Conservation (phyloP, 805 yeast genomes). For the Lipomyces spencermartinsiae region DNA sequence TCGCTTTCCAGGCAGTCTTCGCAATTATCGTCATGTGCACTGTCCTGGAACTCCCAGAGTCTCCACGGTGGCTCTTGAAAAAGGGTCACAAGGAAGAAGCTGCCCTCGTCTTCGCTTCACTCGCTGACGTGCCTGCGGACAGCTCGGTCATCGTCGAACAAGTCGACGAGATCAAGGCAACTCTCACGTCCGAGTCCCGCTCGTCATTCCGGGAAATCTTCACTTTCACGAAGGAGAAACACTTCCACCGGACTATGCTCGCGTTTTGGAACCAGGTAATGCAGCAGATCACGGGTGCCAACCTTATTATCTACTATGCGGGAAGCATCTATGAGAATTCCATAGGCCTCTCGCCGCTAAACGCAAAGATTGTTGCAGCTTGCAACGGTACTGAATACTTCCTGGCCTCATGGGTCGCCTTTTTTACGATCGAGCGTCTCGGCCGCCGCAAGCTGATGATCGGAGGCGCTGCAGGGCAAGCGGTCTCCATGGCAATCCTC, state of each 20-base stretch:
- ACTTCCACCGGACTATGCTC: constrained; percentile 57
- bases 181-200: constrained; percentile 46
- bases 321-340: constrained; percentile 59
- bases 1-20: constrained; percentile 72
- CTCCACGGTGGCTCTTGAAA: constrained; percentile 82
- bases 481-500: constrained; percentile 41
- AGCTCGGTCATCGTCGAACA: constrained; percentile 47
- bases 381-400: constrained; percentile 52
- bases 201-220: constrained; percentile 53
- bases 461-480: constrained; percentile 38
- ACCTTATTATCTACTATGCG: constrained; percentile 64
- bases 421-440: constrained; percentile 58
- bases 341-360: constrained; percentile 53
- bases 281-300: constrained; percentile 62
- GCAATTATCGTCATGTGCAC: constrained; percentile 61
- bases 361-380: constrained; percentile 54
- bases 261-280: constrained; percentile 54
- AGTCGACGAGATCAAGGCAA: constrained; percentile 34
- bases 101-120: constrained; percentile 22
- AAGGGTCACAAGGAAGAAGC: constrained; percentile 72
- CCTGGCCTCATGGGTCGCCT: constrained; percentile 55
- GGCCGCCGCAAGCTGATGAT: constrained; percentile 55
- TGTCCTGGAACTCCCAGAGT: constrained; percentile 73
- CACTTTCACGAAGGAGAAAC: constrained; percentile 52
- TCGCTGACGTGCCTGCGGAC: constrained; percentile 46